Percentiles rank a stretch among this genome's conserved stretches.
Evolutionary conservation across 1,139 yeast genomes (phyloP).

Genomic region (Cylindricascospora bacillispora): DNA sequence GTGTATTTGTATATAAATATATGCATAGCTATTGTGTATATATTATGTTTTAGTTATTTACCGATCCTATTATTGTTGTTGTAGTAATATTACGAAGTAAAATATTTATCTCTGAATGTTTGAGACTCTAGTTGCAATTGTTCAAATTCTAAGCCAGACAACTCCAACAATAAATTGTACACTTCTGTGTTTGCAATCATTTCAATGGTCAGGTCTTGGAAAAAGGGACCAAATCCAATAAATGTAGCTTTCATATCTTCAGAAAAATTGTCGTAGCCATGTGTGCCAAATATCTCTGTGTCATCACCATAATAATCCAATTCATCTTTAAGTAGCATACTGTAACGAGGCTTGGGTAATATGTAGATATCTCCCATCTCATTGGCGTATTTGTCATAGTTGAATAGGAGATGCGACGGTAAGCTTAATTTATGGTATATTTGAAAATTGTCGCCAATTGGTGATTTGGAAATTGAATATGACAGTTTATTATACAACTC

Average conservation of each 20-base stretch:
- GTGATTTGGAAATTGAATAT: constrained; percentile 2
- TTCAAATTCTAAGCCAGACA: background rate
- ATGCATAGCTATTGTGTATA: constrained; percentile 9
- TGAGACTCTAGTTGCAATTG: too few relatives aligned
- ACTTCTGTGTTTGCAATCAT: constrained; percentile 69
- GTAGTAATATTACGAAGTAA: too few relatives aligned
- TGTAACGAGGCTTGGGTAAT: constrained; percentile 70
- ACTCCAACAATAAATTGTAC: constrained; percentile 60
- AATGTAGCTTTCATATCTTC: constrained; percentile 78
- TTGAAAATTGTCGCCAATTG: constrained; percentile 36
- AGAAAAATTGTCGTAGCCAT: constrained; percentile 61
- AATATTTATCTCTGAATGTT: too few relatives aligned
- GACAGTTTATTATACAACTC: constrained; percentile 8
- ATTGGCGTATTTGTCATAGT: constrained; percentile 27
- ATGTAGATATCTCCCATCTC: constrained; percentile 63
- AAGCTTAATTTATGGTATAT: constrained; percentile 37
- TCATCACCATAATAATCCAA: constrained; percentile 28
- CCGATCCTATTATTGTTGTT: too few relatives aligned
- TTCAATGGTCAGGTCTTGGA: constrained; percentile 30
- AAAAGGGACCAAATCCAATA: constrained; percentile 71
- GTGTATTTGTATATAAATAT: background rate
- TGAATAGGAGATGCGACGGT: background rate
- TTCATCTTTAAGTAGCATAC: constrained; percentile 43
- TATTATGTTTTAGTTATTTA: too few relatives aligned
- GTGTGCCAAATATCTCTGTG: constrained; percentile 55